Evolutionary conservation across 805 yeast genomes (phyloP).

Genomic region (Komagataella pastoris): DNA sequence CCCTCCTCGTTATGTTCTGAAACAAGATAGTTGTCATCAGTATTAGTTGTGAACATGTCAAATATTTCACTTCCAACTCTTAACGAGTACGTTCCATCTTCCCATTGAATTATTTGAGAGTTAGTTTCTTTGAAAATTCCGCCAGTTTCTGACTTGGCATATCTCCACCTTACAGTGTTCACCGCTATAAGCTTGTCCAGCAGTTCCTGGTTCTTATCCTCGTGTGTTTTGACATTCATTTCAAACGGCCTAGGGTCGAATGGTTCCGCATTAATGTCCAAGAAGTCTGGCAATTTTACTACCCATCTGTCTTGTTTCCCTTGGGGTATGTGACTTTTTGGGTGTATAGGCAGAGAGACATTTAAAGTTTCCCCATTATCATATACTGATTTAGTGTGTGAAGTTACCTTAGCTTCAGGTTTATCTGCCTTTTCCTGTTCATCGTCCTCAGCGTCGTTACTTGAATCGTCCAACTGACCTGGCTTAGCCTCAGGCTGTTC

Average conservation of each 20-base stretch:
- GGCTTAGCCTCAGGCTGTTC: neutral
- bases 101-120: slow-evolving; percentile 86
- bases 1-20: slow-evolving; percentile 61
- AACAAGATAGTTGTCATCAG: slow-evolving; percentile 61
- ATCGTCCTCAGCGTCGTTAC: slow-evolving; percentile 17
- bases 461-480: neutral
- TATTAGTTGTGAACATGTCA: slow-evolving; percentile 54
- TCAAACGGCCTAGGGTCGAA: slow-evolving; percentile 56
- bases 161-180: slow-evolving; percentile 91
- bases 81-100: slow-evolving; percentile 78
- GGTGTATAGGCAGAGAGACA: slow-evolving; percentile 36
- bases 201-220: slow-evolving; percentile 16
- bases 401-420: slow-evolving; percentile 10
- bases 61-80: slow-evolving; percentile 82
- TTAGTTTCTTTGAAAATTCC: slow-evolving; percentile 79
- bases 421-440: slow-evolving; percentile 21
- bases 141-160: slow-evolving; percentile 56
- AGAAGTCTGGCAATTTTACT: slow-evolving; percentile 70
- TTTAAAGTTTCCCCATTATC: slow-evolving; percentile 22
- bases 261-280: slow-evolving; percentile 74
- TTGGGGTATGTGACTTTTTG: slow-evolving; percentile 25
- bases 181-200: slow-evolving; percentile 45
- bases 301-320: slow-evolving; percentile 16
- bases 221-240: slow-evolving; percentile 25
- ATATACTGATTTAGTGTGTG: neutral